Conservation (phyloP, 164 flowering plant genomes). For the Magnolia changhungtana region DNA sequence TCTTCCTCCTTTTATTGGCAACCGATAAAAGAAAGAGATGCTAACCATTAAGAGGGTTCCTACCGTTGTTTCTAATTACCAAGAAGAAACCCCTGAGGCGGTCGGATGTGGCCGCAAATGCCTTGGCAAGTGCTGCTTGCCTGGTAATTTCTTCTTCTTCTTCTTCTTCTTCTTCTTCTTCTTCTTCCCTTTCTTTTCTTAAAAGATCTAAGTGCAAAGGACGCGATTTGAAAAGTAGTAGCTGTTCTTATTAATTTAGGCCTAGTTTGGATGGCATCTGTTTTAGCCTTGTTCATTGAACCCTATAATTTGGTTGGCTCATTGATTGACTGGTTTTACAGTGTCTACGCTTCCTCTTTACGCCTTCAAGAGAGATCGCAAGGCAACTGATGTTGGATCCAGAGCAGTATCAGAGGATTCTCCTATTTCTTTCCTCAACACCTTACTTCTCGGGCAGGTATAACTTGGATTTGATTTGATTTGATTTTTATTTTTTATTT, state of each 20-base stretch:
- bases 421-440: slow-evolving; percentile 25
- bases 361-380: slow-evolving; percentile 28
- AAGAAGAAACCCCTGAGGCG: slow-evolving; percentile 35
- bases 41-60: slow-evolving; percentile 78
- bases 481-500: too few relatives aligned
- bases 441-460: slow-evolving; percentile 38
- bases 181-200: not conserved
- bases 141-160: slow-evolving; percentile 31
- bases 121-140: slow-evolving; percentile 65
- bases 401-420: slow-evolving; percentile 4
- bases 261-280: too few relatives aligned
- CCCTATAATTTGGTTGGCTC: not conserved
- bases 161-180: not conserved
- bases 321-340: slow-evolving; percentile 17
- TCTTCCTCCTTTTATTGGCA: not conserved
- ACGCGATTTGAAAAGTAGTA: too few relatives aligned
- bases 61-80: slow-evolving; percentile 67
- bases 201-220: not conserved
- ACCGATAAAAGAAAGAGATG: slow-evolving; percentile 21
- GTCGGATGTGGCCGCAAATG: slow-evolving; percentile 76
- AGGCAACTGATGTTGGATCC: slow-evolving; percentile 7
- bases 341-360: slow-evolving; percentile 51
- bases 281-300: too few relatives aligned
- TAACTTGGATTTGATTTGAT: too few relatives aligned
- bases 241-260: too few relatives aligned